Evolutionary conservation across 2,329 filamentous ascomycete genomes (phyloP).

Genomic region (Trichoderma koningiopsis): DNA sequence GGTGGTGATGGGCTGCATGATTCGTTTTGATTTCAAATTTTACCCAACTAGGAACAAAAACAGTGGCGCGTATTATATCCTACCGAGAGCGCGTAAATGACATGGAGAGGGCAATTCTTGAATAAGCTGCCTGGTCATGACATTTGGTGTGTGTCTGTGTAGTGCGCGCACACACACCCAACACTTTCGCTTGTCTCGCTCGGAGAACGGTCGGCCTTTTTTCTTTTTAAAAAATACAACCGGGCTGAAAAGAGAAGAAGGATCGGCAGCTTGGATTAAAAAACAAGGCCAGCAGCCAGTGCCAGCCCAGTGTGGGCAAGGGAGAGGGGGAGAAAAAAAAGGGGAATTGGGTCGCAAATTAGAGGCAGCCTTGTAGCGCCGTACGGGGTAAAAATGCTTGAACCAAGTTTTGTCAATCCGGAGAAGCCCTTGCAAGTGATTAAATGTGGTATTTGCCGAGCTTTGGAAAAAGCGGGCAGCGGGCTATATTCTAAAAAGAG

Average conservation of each 20-base stretch:
- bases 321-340: not conserved
- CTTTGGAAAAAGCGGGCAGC: not conserved
- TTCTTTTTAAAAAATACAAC: not conserved
- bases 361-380: not conserved
- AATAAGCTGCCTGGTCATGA: not conserved
- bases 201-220: conserved; percentile 10
- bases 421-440: not conserved
- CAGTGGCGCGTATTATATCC: not conserved
- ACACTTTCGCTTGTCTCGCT: not conserved
- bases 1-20: not conserved
- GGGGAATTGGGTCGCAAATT: not conserved
- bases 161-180: not conserved
- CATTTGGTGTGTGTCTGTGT: not conserved
- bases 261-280: not conserved
- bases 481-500: not conserved
- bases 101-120: not conserved
- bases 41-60: not conserved
- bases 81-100: not conserved
- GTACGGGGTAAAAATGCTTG: not conserved
- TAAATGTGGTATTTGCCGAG: not conserved
- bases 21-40: not conserved
- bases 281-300: not conserved
- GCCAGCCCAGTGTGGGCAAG: not conserved
- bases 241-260: not conserved
- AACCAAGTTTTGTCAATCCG: not conserved